Conservation (phyloP, 176 grass and related monocot genomes). For the Pontederia paniculata region DNA sequence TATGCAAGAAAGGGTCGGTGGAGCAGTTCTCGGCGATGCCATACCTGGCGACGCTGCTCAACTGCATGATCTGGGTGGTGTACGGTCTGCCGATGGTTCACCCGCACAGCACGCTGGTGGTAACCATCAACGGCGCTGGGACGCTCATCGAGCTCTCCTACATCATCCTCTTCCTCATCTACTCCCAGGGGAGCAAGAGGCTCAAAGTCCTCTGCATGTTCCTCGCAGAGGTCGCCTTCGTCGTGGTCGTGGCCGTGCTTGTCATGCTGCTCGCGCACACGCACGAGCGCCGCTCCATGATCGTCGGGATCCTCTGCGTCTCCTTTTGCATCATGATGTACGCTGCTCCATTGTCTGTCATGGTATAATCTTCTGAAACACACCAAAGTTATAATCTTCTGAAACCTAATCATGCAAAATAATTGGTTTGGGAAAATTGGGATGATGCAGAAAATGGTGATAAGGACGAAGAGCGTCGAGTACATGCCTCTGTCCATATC, state of each 20-base stretch:
- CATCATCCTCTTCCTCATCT: conserved; percentile 69
- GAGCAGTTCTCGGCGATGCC: conserved; percentile 84
- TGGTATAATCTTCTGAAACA: conserved; percentile 34
- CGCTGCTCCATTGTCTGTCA: conserved; percentile 80
- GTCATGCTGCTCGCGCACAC: conserved; percentile 54
- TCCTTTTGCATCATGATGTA: conserved; percentile 89
- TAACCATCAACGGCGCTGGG: conserved; percentile 92
- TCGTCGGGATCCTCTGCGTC: conserved; percentile 84
- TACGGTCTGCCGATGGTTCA: conserved; percentile 79
- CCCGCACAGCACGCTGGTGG: conserved; percentile 80
- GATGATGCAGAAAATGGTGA: conserved; percentile 5
- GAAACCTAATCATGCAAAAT: no score
- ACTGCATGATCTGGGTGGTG: conserved; percentile 99
- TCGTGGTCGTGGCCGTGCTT: conserved; percentile 32
- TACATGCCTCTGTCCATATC: conserved; percentile 15
- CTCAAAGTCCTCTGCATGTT: conserved; percentile 40
- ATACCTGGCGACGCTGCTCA: conserved; percentile 83
- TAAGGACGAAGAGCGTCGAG: conserved; percentile 18
- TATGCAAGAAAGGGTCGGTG: conserved; percentile 84
- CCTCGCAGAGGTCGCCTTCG: conserved; percentile 43
- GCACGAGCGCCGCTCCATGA: conserved; percentile 45
- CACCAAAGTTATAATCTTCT: background rate
- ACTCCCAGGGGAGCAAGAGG: conserved; percentile 27
- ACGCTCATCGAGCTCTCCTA: conserved; percentile 71
- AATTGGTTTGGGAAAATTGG: no score